Evolutionary conservation across 129 eudicot genomes (phyloP), one percentile per base, ranked within the genome.

Genomic region (Pittosporum tobira): DNA sequence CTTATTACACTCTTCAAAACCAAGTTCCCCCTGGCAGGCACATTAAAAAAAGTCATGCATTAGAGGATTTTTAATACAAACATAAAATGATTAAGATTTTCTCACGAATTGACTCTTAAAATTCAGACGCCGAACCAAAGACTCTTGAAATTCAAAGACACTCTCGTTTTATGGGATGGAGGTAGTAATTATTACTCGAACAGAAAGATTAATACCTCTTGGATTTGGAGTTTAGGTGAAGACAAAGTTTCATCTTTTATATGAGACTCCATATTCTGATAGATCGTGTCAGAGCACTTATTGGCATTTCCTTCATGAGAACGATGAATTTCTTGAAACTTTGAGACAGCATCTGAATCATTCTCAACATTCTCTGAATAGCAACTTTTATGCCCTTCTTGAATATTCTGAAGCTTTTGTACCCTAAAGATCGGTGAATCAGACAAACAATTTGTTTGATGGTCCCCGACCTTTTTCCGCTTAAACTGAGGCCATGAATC

Each of bases 401-500:
- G 79, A 27, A 51, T 43, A 73, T 20, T 21, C 24, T 30, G 48
- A 56, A 63, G 43, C 23, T 37, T 57, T 34, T 62, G 70, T 34
- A 61, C 60, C 76, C 75, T 57, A 68, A 49, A 68, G 59, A 65
- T 67, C 31, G 47, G 71, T 26, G 84, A 62, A 59, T 74, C 77
- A 51, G 90, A 72, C 40, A 61, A 65, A 69, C 79, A 58, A 47
- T 61, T 54, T 55, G 29, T 4, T 65, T 62, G 57, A 46, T 69
- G 66, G 67, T 64, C 61, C 57, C 79, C 79, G 10, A 69, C 58
- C 59, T 77, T 77, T 54, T 78, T 79, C 66, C 84, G 77, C 73
- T 77, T 81, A 61, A 62, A 56, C 65, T 51, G 62, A 56, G 88
- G 91, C 91, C 83, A 74, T 53, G 88, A 79, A 57, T 71, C 65